Percentiles rank a stretch among this genome's conserved stretches.
Evolutionary conservation across 805 yeast genomes (phyloP).

Genomic region (Candida nanaspora): DNA sequence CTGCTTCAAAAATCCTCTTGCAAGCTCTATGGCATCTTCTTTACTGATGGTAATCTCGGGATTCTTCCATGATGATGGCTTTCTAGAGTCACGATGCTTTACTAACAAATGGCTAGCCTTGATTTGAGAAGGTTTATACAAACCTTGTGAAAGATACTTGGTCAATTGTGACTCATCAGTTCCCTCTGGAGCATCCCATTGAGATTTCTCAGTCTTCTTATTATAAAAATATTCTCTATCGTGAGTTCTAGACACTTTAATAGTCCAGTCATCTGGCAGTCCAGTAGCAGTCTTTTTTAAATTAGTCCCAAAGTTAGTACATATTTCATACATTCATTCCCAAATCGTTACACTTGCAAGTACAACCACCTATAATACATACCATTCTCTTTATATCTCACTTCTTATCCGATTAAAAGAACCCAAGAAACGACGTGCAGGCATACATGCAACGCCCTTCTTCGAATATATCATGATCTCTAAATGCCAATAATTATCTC

Average conservation of each 20-base stretch:
- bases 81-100: slow-evolving; percentile 76
- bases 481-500: too few relatives aligned
- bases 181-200: slow-evolving; percentile 90
- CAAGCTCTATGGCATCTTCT: slow-evolving; percentile 71
- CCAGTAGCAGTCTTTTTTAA: slow-evolving; percentile 42
- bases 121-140: slow-evolving; percentile 56
- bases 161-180: slow-evolving; percentile 57
- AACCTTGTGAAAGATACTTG: slow-evolving; percentile 41
- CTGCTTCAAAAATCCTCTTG: slow-evolving; percentile 49
- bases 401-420: too few relatives aligned
- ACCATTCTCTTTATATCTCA: too few relatives aligned
- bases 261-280: slow-evolving; percentile 79
- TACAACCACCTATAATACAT: too few relatives aligned
- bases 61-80: slow-evolving; percentile 87
- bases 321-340: too few relatives aligned
- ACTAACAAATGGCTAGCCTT: slow-evolving; percentile 77
- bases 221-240: slow-evolving; percentile 80
- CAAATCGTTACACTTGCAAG: too few relatives aligned
- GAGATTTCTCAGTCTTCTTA: slow-evolving; percentile 59
- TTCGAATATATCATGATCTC: too few relatives aligned
- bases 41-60: slow-evolving; percentile 69
- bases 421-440: too few relatives aligned
- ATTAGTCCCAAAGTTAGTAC: neutral
- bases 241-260: slow-evolving; percentile 70
- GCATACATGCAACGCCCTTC: too few relatives aligned